These are phyloP conservation scores for Hymenoscyphus scutula DNA, from an alignment of 2,329 filamentous ascomycete genomes.

Conservation along the genomic window DNA sequence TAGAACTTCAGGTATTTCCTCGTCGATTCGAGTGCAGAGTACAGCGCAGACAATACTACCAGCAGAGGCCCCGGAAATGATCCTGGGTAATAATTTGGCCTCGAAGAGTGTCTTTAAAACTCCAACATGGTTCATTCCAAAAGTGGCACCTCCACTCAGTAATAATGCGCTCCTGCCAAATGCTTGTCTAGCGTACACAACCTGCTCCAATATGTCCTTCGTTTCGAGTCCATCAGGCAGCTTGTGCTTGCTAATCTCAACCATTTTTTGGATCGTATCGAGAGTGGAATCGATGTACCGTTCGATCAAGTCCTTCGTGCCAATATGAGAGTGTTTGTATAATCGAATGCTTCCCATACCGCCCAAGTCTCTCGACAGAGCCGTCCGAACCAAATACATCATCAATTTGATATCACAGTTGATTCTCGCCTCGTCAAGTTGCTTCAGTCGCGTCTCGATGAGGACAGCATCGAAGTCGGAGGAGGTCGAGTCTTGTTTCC, in stretches of 20 bases:
- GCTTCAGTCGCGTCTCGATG: slow-evolving; percentile 65
- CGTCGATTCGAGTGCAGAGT: slow-evolving; percentile 61
- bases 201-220: slow-evolving; percentile 53
- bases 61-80: slow-evolving; percentile 67
- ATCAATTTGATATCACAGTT: slow-evolving; percentile 72
- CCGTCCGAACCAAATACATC: slow-evolving; percentile 77
- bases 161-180: slow-evolving; percentile 66
- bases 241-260: slow-evolving; percentile 55
- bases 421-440: slow-evolving; percentile 71
- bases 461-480: slow-evolving; percentile 61
- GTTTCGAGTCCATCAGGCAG: slow-evolving; percentile 53
- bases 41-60: slow-evolving; percentile 69
- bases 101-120: slow-evolving; percentile 67
- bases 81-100: slow-evolving; percentile 59
- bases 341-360: slow-evolving; percentile 81
- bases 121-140: slow-evolving; percentile 71
- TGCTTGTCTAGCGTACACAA: slow-evolving; percentile 59
- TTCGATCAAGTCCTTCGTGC: slow-evolving; percentile 85
- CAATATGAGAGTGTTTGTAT: slow-evolving; percentile 80
- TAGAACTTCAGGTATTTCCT: slow-evolving; percentile 58
- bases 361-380: slow-evolving; percentile 76
- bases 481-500: slow-evolving; percentile 65
- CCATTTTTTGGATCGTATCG: slow-evolving; percentile 68
- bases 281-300: slow-evolving; percentile 79
- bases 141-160: slow-evolving; percentile 66